A percentile compares a stretch with the other conserved stretches of the same genome.
Evolutionary conservation across 805 yeast species (phyloP).

Genomic region (Jamesozyma hellenica): DNA sequence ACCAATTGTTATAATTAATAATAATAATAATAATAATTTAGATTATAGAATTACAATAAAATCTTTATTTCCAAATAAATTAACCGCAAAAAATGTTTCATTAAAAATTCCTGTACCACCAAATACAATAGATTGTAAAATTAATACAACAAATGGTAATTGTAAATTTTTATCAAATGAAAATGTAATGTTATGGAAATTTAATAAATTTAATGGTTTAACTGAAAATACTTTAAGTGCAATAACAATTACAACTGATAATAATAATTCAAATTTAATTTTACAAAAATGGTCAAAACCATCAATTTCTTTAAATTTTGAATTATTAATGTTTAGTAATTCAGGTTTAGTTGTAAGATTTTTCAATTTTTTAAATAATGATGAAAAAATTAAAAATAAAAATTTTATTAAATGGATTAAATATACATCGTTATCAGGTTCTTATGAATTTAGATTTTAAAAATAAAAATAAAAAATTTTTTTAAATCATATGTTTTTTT

Average conservation of each 20-base stretch:
- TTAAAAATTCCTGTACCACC: constrained; percentile 64
- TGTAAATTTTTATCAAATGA: constrained; percentile 60
- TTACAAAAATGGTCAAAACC: constrained; percentile 53
- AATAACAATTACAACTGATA: constrained; percentile 34
- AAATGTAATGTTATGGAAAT: constrained; percentile 56
- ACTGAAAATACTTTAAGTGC: constrained; percentile 53
- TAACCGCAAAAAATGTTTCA: constrained; percentile 53
- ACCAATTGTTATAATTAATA: constrained; percentile 49
- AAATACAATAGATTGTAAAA: constrained; percentile 40
- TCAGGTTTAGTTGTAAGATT: constrained; percentile 69
- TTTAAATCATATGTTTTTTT: too few species aligned
- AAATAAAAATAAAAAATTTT: too few species aligned
- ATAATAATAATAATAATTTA: constrained; percentile 36
- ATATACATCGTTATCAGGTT: constrained; percentile 65
- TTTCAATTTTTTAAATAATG: constrained; percentile 51
- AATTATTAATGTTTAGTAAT: constrained; percentile 61
- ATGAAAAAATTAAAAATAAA: constrained; percentile 22
- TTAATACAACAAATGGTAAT: constrained; percentile 49
- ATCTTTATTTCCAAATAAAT: constrained; percentile 49
- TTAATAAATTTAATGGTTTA: constrained; percentile 57
- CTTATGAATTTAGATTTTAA: constrained; percentile 68
- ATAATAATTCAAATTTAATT: constrained; percentile 14
- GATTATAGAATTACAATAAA: constrained; percentile 52
- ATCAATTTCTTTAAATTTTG: constrained; percentile 63
- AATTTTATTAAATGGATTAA: constrained; percentile 81